Base-by-base conservation (phyloP, 345 rosid genomes). In the Geranium rotundifolium region DNA sequence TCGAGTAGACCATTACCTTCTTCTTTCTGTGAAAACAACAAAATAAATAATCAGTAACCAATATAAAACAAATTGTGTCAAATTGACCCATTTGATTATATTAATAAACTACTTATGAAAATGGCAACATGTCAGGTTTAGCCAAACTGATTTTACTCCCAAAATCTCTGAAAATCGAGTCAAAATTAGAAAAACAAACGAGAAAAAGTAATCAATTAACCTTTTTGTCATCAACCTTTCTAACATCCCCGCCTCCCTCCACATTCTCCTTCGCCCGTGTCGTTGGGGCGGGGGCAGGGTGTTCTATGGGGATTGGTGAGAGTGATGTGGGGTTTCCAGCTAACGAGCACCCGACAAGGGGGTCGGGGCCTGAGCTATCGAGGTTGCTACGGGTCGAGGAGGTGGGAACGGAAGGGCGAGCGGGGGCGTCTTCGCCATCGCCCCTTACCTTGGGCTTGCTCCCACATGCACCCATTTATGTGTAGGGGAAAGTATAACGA, bases 191-290 rank as follows among this genome's bases (percentile, higher is more conserved):
- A 34, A 46, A 7, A 2, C 14, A 46, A 12, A 14, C 52, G 16
- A 46, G 10, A 46, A 2, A 46, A 12, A 46, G 3, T 34, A 12
- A 34, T 34, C 10, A 46, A 46, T 14, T 14, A 17, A 63, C 74
- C 82, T 73, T 77, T 68, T 77, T 64, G 60, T 75, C 80, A 50
- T 63, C 73, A 3, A 14, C 52, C 52, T 14, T 10, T 2, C 52
- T 46, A 46, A 46, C 16, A 60, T 7, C 64, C 60, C 54, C 69
- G 34, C 30, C 68, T 54, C 29, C 70, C 60, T 73, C 74, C 50
- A 17, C 54, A 58, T 20, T 54, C 57, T 62, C 29, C 18, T 59
- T 55, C 7, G 4, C 7, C 19, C 9, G 19, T 2, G 57, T 18
- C 19, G 20, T 5, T 13, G 19, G 4, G 57, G 19, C 17, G 19